phyloP scores from a whole-genome alignment of 2,329 filamentous ascomycete genomes.

The Diaporthe sp. region DNA sequence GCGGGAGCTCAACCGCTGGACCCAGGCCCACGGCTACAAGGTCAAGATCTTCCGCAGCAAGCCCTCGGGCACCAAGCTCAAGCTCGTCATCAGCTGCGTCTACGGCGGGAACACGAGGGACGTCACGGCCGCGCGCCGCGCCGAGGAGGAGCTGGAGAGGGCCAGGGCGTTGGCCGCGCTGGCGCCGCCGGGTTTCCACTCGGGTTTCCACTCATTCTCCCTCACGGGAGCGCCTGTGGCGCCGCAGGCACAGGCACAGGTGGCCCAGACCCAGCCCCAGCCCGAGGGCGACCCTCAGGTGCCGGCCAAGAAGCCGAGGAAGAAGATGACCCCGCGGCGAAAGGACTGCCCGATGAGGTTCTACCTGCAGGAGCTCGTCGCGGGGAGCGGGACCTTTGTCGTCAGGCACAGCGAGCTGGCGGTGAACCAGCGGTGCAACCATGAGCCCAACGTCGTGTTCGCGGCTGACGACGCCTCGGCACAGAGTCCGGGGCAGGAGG shows the following conservation, averaged over 20 bases:
- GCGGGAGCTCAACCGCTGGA: constrained; percentile 40
- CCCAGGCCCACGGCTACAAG: constrained; percentile 39
- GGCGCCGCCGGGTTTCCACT: too few relatives aligned
- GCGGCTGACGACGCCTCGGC: not conserved
- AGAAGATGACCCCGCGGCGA: constrained; percentile 35
- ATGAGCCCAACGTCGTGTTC: constrained; percentile 32
- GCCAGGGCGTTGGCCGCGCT: not conserved
- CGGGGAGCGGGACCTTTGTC: constrained; percentile 35
- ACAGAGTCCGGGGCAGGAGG: not conserved
- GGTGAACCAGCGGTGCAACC: constrained; percentile 37
- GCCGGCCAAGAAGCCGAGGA: constrained; percentile 5
- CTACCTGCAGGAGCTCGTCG: constrained; percentile 38
- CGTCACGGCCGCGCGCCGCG: constrained; percentile 1
- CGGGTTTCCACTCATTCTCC: constrained; percentile 23
- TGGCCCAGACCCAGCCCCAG: not conserved
- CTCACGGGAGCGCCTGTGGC: not conserved
- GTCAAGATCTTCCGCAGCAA: constrained; percentile 40
- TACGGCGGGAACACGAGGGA: constrained; percentile 26
- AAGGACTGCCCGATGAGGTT: constrained; percentile 40
- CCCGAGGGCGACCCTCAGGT: not conserved
- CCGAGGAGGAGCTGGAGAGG: constrained; percentile 30
- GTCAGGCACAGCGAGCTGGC: constrained; percentile 30
- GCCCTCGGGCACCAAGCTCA: constrained; percentile 41
- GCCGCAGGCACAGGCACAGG: not conserved
- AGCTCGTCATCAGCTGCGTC: constrained; percentile 37